Percentiles rank a stretch among this genome's conserved stretches.
phyloP scores from a whole-genome alignment of 352 stramenopile genomes.

The Phytophthora pisi region DNA sequence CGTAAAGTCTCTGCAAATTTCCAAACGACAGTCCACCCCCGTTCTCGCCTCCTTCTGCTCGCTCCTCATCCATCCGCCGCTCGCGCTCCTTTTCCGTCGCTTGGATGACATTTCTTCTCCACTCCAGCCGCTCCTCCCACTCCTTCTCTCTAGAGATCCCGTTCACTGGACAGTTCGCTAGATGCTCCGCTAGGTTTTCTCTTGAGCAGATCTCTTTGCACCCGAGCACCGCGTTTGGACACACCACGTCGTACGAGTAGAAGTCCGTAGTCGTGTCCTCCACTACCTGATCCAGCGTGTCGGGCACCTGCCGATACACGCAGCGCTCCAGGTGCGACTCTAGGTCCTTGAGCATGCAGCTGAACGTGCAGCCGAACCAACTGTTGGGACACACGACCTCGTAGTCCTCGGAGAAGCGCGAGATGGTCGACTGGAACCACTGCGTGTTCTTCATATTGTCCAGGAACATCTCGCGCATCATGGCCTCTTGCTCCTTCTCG shows the following conservation, averaged over 20 bases:
- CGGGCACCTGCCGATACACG: slow-evolving; percentile 77
- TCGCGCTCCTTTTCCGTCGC: slow-evolving; percentile 78
- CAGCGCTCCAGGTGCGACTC: slow-evolving; percentile 72
- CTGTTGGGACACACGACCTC: slow-evolving; percentile 87
- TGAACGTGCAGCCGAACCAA: slow-evolving; percentile 88
- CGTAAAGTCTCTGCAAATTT: slow-evolving; percentile 78
- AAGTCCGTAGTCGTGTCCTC: slow-evolving; percentile 70
- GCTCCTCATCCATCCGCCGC: slow-evolving; percentile 68
- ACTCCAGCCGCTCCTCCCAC: slow-evolving; percentile 76
- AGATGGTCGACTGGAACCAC: slow-evolving; percentile 89
- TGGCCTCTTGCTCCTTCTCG: slow-evolving; percentile 81
- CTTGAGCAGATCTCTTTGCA: slow-evolving; percentile 82
- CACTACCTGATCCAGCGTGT: slow-evolving; percentile 68
- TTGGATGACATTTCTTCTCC: slow-evolving; percentile 65
- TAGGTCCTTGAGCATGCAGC: slow-evolving; percentile 83
- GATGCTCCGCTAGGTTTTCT: slow-evolving; percentile 69
- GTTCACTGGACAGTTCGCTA: slow-evolving; percentile 69
- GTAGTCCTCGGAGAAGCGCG: slow-evolving; percentile 78
- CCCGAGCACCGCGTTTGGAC: slow-evolving; percentile 79
- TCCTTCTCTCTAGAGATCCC: slow-evolving; percentile 79
- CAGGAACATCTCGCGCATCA: slow-evolving; percentile 85
- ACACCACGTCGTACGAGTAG: slow-evolving; percentile 85
- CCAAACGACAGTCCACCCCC: slow-evolving; percentile 54
- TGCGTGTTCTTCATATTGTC: slow-evolving; percentile 91
- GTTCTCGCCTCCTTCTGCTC: slow-evolving; percentile 32